A percentile compares a stretch with the other conserved stretches of the same genome.
These are phyloP conservation scores for Coniochaeta ligniaria DNA, from an alignment of 2,329 filamentous ascomycete genomes.

Conservation along the genomic window DNA sequence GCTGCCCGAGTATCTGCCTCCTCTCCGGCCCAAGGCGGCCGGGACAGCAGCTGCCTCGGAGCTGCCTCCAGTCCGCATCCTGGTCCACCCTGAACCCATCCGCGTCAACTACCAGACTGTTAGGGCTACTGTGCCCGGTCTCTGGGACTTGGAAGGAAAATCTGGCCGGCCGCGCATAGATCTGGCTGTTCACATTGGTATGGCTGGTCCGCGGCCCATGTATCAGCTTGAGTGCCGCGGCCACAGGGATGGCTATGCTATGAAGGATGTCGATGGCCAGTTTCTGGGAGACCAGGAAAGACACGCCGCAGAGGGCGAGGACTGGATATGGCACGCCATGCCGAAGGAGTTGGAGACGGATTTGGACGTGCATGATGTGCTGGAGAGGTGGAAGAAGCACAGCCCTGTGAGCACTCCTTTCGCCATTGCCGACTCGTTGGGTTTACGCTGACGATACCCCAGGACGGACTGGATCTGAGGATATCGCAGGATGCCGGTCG, in stretches of 20 bases:
- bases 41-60: conserved; percentile 20
- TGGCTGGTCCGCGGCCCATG: conserved; percentile 56
- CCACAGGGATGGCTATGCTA: conserved; percentile 64
- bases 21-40: conserved; percentile 33
- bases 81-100: conserved; percentile 59
- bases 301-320: conserved; percentile 23
- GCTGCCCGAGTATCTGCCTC: conserved; percentile 59
- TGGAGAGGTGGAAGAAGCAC: conserved; percentile 45
- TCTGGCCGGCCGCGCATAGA: conserved; percentile 41
- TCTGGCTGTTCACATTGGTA: conserved; percentile 70
- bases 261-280: conserved; percentile 63
- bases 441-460: background rate
- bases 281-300: conserved; percentile 43
- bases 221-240: conserved; percentile 67
- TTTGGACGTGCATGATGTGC: conserved; percentile 49
- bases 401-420: conserved; percentile 34
- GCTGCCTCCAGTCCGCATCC: conserved; percentile 48
- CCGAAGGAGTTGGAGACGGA: conserved; percentile 50
- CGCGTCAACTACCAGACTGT: conserved; percentile 66
- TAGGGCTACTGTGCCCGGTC: conserved; percentile 51
- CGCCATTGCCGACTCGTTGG: background rate
- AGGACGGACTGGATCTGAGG: conserved; percentile 36
- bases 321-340: conserved; percentile 47
- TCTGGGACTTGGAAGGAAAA: conserved; percentile 42
- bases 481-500: conserved; percentile 64